Evolutionary conservation across 805 yeast species (phyloP).

Genomic region (Cyberlindnera petersonii): DNA sequence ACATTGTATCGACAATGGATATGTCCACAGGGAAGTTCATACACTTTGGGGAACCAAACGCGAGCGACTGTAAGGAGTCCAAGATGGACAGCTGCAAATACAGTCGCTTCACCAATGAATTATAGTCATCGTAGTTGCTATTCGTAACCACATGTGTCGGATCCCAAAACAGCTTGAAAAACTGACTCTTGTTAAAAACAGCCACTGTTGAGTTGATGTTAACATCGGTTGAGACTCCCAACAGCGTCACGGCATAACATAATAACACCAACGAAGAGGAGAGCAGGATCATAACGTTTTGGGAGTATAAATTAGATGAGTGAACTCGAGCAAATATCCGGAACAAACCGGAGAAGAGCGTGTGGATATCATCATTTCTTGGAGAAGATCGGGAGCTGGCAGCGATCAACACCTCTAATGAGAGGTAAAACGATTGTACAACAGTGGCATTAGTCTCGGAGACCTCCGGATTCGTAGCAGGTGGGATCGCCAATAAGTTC

Average conservation of each 20-base stretch:
- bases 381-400: conserved; percentile 11
- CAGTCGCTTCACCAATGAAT: conserved; percentile 36
- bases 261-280: conserved; percentile 35
- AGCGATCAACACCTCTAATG: conserved; percentile 21
- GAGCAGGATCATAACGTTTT: conserved; percentile 14
- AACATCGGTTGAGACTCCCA: conserved; percentile 57
- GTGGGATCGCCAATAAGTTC: conserved; percentile 19
- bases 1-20: conserved; percentile 21
- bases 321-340: conserved; percentile 18
- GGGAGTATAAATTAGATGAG: conserved; percentile 12
- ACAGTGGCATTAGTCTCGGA: conserved; percentile 20
- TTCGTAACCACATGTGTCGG: conserved; percentile 13
- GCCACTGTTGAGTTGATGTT: conserved; percentile 46
- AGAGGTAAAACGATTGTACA: conserved; percentile 17
- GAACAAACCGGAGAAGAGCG: conserved; percentile 14
- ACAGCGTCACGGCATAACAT: conserved; percentile 53
- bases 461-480: conserved; percentile 16
- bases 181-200: conserved; percentile 54
- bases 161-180: conserved; percentile 35
- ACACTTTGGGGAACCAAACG: conserved; percentile 45
- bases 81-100: conserved; percentile 44
- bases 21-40: conserved; percentile 21
- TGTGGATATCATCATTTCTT: conserved; percentile 15
- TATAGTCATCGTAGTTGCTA: conserved; percentile 24
- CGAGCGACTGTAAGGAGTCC: conserved; percentile 49